phyloP scores from a whole-genome alignment of 1,284 basidiomycete species.

The Athelia psychrophila region DNA sequence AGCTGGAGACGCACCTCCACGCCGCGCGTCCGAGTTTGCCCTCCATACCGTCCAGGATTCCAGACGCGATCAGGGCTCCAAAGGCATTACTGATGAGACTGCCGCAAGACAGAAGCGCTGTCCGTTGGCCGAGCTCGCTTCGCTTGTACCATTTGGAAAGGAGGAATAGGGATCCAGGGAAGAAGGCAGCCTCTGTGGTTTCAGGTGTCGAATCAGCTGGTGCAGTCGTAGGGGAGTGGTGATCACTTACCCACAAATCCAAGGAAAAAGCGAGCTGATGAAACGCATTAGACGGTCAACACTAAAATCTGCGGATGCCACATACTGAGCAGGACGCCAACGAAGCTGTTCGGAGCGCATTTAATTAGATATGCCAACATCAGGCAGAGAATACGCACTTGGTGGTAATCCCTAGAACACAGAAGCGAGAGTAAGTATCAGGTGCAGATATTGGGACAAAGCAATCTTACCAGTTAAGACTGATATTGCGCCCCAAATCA shows the following conservation, averaged over 20 bases:
- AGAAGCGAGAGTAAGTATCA: neutral
- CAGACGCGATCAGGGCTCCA: constrained; percentile 77
- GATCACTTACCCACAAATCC: constrained; percentile 31
- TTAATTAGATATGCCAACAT: constrained; percentile 7
- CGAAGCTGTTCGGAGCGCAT: constrained; percentile 43
- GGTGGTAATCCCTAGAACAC: constrained; percentile 44
- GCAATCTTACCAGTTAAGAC: constrained; percentile 47
- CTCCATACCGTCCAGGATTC: constrained; percentile 69
- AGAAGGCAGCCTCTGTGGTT: constrained; percentile 72
- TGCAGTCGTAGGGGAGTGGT: neutral
- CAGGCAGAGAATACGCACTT: constrained; percentile 33
- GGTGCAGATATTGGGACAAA: constrained; percentile 1
- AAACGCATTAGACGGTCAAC: too few relatives aligned
- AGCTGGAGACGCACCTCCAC: constrained; percentile 59
- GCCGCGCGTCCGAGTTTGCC: constrained; percentile 67
- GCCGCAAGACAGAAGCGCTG: constrained; percentile 71
- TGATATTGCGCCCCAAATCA: constrained; percentile 69
- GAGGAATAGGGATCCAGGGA: constrained; percentile 57
- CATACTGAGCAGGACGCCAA: constrained; percentile 55
- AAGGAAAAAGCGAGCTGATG: constrained; percentile 63
- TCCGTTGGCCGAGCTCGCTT: constrained; percentile 68
- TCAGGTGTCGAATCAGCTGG: constrained; percentile 5
- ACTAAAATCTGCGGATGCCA: too few relatives aligned
- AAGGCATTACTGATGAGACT: constrained; percentile 82
- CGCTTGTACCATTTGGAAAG: constrained; percentile 75